A percentile compares a stretch with the other conserved stretches of the same genome.
Evolutionary conservation across 345 rosid species (phyloP).

Genomic region (Populus simonii): DNA sequence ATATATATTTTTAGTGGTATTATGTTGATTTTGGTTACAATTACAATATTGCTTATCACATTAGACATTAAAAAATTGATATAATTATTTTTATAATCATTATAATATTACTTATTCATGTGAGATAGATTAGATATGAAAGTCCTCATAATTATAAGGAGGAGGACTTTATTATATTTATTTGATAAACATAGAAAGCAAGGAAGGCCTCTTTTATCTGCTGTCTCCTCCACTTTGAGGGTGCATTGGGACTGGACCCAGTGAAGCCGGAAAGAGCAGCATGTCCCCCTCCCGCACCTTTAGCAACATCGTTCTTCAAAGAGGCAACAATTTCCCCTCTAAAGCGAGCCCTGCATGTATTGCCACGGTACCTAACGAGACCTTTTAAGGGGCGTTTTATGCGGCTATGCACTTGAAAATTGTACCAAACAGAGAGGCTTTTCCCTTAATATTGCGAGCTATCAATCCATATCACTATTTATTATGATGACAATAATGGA

Average conservation of each 20-base stretch:
- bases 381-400: neutral
- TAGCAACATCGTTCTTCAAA: neutral
- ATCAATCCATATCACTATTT: too few species aligned
- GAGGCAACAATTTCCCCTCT: neutral
- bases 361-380: neutral
- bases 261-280: neutral
- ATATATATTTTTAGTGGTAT: neutral
- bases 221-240: neutral
- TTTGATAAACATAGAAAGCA: neutral
- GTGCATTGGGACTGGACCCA: neutral
- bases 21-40: neutral
- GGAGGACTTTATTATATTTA: neutral
- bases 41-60: neutral
- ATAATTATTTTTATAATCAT: too few species aligned
- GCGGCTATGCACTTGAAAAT: too few species aligned
- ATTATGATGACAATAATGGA: too few species aligned
- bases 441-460: neutral
- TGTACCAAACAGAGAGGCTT: too few species aligned
- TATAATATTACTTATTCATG: too few species aligned
- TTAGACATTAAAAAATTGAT: too few species aligned
- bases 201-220: neutral
- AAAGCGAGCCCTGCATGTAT: neutral
- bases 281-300: neutral
- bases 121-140: neutral
- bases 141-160: too few species aligned